A percentile compares a stretch with the other conserved stretches of the same genome.
These are phyloP conservation scores for Fusarium ambrosium DNA, from an alignment of 2,329 filamentous ascomycete species.

Conservation along the genomic window DNA sequence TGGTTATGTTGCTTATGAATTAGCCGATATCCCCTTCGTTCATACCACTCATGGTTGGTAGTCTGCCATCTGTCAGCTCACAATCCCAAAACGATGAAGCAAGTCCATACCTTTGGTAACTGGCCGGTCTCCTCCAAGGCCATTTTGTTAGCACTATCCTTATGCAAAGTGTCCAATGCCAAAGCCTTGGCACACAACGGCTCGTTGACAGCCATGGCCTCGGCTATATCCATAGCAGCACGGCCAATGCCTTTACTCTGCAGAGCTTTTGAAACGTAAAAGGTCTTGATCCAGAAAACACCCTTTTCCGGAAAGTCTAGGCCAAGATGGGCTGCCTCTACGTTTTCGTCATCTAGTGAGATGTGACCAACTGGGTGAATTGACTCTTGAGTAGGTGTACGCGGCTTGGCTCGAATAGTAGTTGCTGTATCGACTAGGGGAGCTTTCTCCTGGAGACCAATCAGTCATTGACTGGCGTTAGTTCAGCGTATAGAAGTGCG, in stretches of 20 bases:
- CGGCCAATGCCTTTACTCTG: slow-evolving; percentile 46
- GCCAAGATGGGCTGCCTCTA: slow-evolving; percentile 15
- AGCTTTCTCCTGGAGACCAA: slow-evolving; percentile 18
- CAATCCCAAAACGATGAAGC: rapidly evolving
- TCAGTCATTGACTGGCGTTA: background rate
- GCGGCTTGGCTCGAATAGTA: slow-evolving; percentile 29
- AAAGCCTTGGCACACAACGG: slow-evolving; percentile 45
- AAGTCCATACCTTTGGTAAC: slow-evolving; percentile 18
- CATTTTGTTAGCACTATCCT: slow-evolving; percentile 34
- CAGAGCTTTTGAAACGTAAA: slow-evolving; percentile 45
- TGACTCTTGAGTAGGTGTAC: slow-evolving; percentile 20
- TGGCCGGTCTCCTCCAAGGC: slow-evolving; percentile 9
- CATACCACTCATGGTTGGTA: slow-evolving; percentile 50
- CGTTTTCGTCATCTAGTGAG: slow-evolving; percentile 40
- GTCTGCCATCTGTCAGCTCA: slow-evolving; percentile 19
- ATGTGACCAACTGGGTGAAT: slow-evolving; percentile 45
- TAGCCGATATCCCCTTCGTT: slow-evolving; percentile 44
- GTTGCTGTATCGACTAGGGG: slow-evolving; percentile 35
- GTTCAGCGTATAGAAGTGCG: rapidly evolving
- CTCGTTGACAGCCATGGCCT: slow-evolving; percentile 43
- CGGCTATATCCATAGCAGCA: slow-evolving; percentile 48
- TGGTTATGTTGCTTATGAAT: slow-evolving; percentile 32
- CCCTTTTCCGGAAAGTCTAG: slow-evolving; percentile 36
- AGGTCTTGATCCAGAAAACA: slow-evolving; percentile 50
- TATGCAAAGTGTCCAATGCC: slow-evolving; percentile 46